Base-by-base conservation (phyloP, 2,329 filamentous ascomycete species). In the Penicillium sp. region DNA sequence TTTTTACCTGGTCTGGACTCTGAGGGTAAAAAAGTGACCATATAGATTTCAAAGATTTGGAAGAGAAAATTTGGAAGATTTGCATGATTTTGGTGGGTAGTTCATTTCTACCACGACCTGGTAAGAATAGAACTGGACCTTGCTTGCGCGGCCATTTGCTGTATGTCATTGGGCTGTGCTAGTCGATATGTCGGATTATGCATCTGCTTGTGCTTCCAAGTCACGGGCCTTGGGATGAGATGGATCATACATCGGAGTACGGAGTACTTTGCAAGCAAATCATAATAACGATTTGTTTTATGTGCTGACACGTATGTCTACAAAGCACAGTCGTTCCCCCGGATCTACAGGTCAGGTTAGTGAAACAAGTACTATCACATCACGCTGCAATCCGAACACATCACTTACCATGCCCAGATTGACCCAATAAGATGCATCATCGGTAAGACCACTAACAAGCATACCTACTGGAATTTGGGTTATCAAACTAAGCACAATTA, bases 331-430 rank as follows among this genome's bases (percentile, higher is more conserved):
- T 35, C 38, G 19, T 26, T 54, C 43, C 60, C 57, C 54, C 58
- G 55, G 59, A 58, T 61, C 55, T 51, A 58, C 49, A 50, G 55
- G 53, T 55, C 47, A 51, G 30, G 19, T 40, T 19, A 44, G 57
- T 60, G 16, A 60, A 49, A 60, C 48, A 14, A 35, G 54, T 40
- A 40, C 56, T 56, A 62, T 66, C 62, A 66, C 61, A 65, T 57
- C 48, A 35, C 38, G 50, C 48, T 63, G 61, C 58, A 65, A 58
- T 62, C 53, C 50, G 50, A 62, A 61, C 61, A 63, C 58, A 64
- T 62, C 60, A 61, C 56, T 61, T 64, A 37, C 56, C 16, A 61
- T 55, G 55, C 58, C 56, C 59, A 55, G 47, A n/a, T n/a, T 22
- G 17, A 38, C 19, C 61, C 63, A 65, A 61, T 66, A 35, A 59